Evolutionary conservation across 768 basidiomycete genomes (phyloP).

Genomic region (Tylopilus felleus): DNA sequence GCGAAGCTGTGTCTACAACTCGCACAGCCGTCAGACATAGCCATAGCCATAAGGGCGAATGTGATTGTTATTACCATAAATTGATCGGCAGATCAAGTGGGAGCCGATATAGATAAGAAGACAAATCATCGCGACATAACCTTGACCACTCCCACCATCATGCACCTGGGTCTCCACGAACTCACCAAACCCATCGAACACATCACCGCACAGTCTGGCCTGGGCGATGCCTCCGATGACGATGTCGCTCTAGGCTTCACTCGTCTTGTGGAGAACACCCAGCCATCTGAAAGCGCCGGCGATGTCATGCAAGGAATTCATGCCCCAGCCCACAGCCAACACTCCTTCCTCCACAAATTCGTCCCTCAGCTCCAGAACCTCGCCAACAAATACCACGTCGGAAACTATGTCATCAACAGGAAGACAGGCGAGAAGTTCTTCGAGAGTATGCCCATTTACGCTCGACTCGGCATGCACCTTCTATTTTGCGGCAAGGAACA

Average conservation of each 20-base stretch:
- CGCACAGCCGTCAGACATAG: too few relatives aligned
- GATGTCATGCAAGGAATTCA: slow-evolving; percentile 31
- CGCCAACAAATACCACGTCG: slow-evolving; percentile 50
- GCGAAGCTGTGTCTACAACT: neutral
- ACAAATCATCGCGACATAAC: neutral
- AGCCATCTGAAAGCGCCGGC: slow-evolving; percentile 5
- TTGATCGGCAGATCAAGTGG: neutral
- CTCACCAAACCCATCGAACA: slow-evolving; percentile 31
- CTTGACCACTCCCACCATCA: neutral
- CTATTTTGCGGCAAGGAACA: slow-evolving; percentile 60
- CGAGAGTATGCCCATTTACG: slow-evolving; percentile 73
- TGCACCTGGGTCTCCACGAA: slow-evolving; percentile 15
- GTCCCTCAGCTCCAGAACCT: slow-evolving; percentile 56
- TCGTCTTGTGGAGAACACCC: slow-evolving; percentile 20
- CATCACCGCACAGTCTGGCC: slow-evolving; percentile 16
- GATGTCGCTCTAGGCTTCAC: slow-evolving; percentile 19
- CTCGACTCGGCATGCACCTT: slow-evolving; percentile 73
- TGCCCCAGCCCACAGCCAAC: slow-evolving; percentile 30
- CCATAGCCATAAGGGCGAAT: neutral
- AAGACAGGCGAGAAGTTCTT: slow-evolving; percentile 52
- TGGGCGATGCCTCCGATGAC: slow-evolving; percentile 17
- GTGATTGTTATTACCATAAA: neutral
- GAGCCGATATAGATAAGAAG: slow-evolving; percentile 9
- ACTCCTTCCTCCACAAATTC: slow-evolving; percentile 43
- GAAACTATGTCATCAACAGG: slow-evolving; percentile 55